phyloP scores from a whole-genome alignment of 345 rosid species.

The Lepidium aucheri region DNA sequence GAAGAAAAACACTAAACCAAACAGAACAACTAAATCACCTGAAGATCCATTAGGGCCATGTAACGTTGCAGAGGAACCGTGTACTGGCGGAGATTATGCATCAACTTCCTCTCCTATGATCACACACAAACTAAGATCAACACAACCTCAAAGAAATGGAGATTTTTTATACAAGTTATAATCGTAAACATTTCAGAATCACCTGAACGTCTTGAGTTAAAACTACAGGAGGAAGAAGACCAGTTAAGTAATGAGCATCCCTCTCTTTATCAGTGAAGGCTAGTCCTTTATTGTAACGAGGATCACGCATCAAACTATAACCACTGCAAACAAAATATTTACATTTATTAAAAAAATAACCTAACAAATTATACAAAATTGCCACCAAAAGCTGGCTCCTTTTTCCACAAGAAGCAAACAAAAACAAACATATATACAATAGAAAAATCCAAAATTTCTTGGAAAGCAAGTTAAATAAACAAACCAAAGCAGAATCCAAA shows the following conservation, averaged over 20 bases:
- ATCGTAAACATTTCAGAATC: background rate
- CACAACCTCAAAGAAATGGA: background rate
- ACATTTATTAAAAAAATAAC: background rate
- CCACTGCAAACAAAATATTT: conserved; percentile 41
- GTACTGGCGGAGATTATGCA: conserved; percentile 77
- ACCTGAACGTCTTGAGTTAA: conserved; percentile 82
- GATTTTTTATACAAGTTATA: background rate
- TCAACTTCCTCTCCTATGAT: conserved; percentile 46
- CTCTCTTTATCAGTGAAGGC: conserved; percentile 80
- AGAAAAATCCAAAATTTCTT: background rate
- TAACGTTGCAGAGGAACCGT: conserved; percentile 82
- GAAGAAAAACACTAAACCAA: background rate
- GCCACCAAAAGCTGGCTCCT: background rate
- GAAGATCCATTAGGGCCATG: conserved; percentile 94
- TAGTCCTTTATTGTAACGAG: conserved; percentile 86
- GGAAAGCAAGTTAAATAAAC: background rate
- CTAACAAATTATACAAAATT: no score
- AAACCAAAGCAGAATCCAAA: background rate
- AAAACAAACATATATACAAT: background rate
- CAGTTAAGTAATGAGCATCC: conserved; percentile 87
- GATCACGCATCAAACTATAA: conserved; percentile 72
- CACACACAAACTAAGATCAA: background rate
- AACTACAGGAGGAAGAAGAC: conserved; percentile 79
- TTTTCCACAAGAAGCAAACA: conserved; percentile 8
- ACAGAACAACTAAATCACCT: conserved; percentile 34